Base-by-base conservation (phyloP, 441 rosid species). In the Adansonia gregorii region DNA sequence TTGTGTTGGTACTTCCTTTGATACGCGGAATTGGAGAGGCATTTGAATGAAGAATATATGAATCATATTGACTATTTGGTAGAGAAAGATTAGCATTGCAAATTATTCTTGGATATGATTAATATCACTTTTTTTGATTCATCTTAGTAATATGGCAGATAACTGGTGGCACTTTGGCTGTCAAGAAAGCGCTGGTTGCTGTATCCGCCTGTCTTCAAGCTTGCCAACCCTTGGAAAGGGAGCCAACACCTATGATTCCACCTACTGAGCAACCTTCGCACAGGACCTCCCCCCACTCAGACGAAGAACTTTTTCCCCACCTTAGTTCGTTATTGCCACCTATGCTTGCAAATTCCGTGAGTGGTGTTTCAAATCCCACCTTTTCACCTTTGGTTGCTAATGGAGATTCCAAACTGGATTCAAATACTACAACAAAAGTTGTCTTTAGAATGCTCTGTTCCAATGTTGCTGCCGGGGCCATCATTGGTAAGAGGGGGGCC, bases 401-500 rank as follows among this genome's bases (percentile, higher is more conserved):
- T 39, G 65, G 66, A 74, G 82, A 59, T 64, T 45, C 77, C 48
- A 74, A 76, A 24, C 71, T 31, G 11, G 85, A 73, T 7, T 54
- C 72, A 0, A 61, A 80, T 72, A 71, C 46, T 15, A 79, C 72
- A 10, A 68, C 65, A 19, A 55, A 74, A 65, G 90, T 92, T 79
- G 88, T 85, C 59, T 90, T 85, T 45, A 88, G 87, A 74, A 45
- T 92, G 41, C 83, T 92, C 52, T 88, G 86, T 78, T 80, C 94
- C 15, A 73, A 78, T 82, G 45, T 51, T 35, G 85, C 82, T 60
- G 90, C 91, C 35, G 92, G 93, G 22, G 87, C 87, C 67, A 86
- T 90, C 15, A 92, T 92, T 77, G 96, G 96, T 67, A 87, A 80
- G 80, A 84, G 52, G 81, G 94, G 96, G 67, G 81, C 83, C 55